Evolutionary conservation across 1,139 yeast species (phyloP).

Genomic region (Saccharomyces hybrid): DNA sequence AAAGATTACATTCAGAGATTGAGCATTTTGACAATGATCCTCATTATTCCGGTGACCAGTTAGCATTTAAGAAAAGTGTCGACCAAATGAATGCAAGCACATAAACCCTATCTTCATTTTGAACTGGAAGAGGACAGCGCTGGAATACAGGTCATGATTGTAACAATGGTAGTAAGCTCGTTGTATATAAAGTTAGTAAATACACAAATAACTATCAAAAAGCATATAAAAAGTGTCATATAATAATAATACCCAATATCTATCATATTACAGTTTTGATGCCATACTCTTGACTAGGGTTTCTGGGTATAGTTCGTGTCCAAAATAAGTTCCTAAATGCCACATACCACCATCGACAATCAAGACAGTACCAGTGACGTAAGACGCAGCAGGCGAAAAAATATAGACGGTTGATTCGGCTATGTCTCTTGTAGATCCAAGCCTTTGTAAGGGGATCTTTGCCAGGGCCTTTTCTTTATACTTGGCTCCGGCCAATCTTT

Average conservation of each 20-base stretch:
- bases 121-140: background rate
- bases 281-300: constrained; percentile 26
- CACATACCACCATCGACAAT: constrained; percentile 90
- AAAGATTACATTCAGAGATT: constrained; percentile 3
- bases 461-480: constrained; percentile 35
- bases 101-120: background rate
- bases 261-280: constrained; percentile 20
- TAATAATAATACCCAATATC: background rate
- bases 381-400: constrained; percentile 74
- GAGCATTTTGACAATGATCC: background rate
- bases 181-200: background rate
- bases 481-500: constrained; percentile 45
- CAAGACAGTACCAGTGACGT: constrained; percentile 66
- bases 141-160: background rate
- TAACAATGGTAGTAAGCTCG: background rate
- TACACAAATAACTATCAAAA: background rate
- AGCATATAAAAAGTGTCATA: background rate
- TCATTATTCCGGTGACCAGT: background rate
- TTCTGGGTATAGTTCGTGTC: constrained; percentile 37
- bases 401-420: constrained; percentile 83
- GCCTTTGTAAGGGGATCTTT: constrained; percentile 65
- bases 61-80: background rate
- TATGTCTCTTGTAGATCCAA: constrained; percentile 70
- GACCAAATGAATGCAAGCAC: constrained; percentile 1
- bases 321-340: constrained; percentile 57